A percentile compares a stretch with the other conserved stretches of the same genome.
Evolutionary conservation across 2,329 filamentous ascomycete genomes (phyloP).

Genomic region (Trichoderma aggressivum): DNA sequence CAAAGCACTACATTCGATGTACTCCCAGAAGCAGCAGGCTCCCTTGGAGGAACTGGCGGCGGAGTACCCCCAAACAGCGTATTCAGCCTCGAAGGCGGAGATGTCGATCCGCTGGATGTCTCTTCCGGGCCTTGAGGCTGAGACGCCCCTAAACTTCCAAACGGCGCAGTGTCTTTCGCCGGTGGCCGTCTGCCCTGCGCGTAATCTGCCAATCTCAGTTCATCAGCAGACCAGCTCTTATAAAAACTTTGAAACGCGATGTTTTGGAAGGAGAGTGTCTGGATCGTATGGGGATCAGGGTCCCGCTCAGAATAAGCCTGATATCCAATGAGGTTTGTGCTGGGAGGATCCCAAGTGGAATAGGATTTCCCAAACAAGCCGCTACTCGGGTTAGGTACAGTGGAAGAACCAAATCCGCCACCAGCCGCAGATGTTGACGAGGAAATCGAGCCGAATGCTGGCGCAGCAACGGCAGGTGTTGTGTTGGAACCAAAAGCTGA

Average conservation of each 20-base stretch:
- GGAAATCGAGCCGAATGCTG: not conserved
- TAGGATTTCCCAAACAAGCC: not conserved
- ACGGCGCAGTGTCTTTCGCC: not conserved
- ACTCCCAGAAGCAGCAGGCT: not conserved
- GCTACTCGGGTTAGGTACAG: not conserved
- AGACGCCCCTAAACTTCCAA: not conserved
- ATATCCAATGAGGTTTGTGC: not conserved
- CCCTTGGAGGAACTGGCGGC: not conserved
- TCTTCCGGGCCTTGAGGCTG: not conserved
- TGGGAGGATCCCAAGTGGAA: not conserved
- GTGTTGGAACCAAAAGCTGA: not conserved
- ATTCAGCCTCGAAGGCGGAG: not conserved
- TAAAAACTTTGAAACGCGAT: not conserved
- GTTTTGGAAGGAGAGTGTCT: not conserved
- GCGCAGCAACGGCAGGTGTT: not conserved
- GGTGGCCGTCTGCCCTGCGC: not conserved
- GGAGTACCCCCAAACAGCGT: not conserved
- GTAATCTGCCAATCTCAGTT: not conserved
- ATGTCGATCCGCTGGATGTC: not conserved
- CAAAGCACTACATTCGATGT: not conserved
- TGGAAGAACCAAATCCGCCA: not conserved
- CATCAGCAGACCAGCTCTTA: not conserved
- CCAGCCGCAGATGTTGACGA: not conserved
- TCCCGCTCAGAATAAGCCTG: not conserved
- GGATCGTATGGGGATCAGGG: accelerated